phyloP scores from a whole-genome alignment of 805 yeast species.

The Kazachstania viticola region DNA sequence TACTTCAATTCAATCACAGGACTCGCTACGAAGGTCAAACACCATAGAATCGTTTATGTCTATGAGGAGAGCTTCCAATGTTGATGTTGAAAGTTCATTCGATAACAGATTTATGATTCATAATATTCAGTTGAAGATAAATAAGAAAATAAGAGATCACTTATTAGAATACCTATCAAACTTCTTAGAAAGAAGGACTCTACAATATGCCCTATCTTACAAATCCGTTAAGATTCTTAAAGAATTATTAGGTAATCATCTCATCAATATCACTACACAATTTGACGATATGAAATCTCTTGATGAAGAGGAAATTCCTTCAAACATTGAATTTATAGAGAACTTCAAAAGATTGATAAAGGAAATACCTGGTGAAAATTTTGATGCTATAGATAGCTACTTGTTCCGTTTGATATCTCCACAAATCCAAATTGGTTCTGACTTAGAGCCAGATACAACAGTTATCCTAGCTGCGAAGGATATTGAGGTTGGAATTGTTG shows the following conservation, averaged over 20 bases:
- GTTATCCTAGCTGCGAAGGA: constrained; percentile 45
- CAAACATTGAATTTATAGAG: constrained; percentile 28
- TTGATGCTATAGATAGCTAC: constrained; percentile 38
- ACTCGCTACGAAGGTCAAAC: constrained; percentile 8
- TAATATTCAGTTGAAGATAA: constrained; percentile 44
- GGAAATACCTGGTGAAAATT: constrained; percentile 28
- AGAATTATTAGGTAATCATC: constrained; percentile 23
- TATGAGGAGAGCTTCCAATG: constrained; percentile 21
- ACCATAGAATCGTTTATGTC: constrained; percentile 24
- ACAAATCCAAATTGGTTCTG: constrained; percentile 45
- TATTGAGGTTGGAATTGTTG: constrained; percentile 43
- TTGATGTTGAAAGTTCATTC: constrained; percentile 27
- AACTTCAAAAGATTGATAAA: constrained; percentile 38
- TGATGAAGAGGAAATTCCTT: constrained; percentile 13
- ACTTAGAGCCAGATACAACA: constrained; percentile 35
- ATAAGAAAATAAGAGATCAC: constrained; percentile 37
- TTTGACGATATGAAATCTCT: constrained; percentile 1
- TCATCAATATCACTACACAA: constrained; percentile 10
- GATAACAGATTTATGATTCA: constrained; percentile 51
- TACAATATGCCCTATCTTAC: constrained; percentile 35
- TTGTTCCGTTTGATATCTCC: constrained; percentile 47
- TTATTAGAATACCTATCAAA: constrained; percentile 37
- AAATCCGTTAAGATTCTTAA: constrained; percentile 40
- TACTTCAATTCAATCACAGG: constrained; percentile 1
- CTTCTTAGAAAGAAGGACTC: constrained; percentile 33